Base-by-base conservation (phyloP, 2,329 filamentous ascomycete species). In the Colletotrichum tropicale region DNA sequence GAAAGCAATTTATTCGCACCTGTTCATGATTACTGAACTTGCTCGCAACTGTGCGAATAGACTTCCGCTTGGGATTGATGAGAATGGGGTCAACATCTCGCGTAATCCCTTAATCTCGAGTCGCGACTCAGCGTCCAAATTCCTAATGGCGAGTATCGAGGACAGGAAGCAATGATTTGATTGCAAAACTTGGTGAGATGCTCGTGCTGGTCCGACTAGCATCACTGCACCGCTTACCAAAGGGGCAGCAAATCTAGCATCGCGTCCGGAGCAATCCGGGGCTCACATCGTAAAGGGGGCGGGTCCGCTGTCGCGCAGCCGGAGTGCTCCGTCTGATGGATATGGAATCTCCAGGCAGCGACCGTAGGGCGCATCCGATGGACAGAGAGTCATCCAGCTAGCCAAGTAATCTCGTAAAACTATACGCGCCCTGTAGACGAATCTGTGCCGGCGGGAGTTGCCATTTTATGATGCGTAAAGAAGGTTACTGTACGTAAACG, bases 71-170 rank as follows among this genome's bases (percentile, higher is more conserved):
- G 43, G 2, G 43, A 48, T 21, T 48, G 10, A 48, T 48, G 43
- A 12, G 43, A 48, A 48, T 21, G 43, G 43, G 43, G 43, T 48
- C 43, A 48, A 48, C 4, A 48, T 48, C 43, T 48, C 43, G n/a
- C n/a, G 18, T 48, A 48, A 8, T 48, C 43, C 43, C n/a, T 48
- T 48, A 21, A 48, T 48, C 43, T 48, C 43, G 2, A 48, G 9
- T 48, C 43, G 43, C 43, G 43, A 21, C n/a, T 48, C 43, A 13
- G 43, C 43, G 4, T 48, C 38, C 9, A n/a, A 4, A n/a, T 43
- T 36, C 1, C 38, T 10, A 0, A n/a, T n/a, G 1, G 18, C 21
- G 43, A 21, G 18, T n/a, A 3, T 21, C 43, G n/a, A 3, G 2
- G n/a, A 13, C 18, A 21, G 2, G 3, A 48, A 48, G n/a, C n/a